Base-by-base conservation (phyloP, 306 rosid species). In the Quercus aquifolioides region DNA sequence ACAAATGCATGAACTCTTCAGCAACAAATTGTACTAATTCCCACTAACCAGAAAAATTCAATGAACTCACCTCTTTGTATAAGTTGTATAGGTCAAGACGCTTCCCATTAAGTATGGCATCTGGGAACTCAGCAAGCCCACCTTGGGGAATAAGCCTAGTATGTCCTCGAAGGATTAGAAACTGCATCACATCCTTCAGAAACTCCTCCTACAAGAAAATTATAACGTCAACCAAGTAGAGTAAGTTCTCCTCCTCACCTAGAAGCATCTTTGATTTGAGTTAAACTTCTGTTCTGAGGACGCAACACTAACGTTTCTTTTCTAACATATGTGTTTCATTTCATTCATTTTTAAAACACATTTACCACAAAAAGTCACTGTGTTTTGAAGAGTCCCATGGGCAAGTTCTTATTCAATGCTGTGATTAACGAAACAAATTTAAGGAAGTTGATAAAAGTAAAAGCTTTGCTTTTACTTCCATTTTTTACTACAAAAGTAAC, bases 41-140 rank as follows among this genome's bases (percentile, higher is more conserved):
- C 31, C 49, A 59, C 77, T 49, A 35, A 31, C 49, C 62, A 51
- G 25, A 43, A 54, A 74, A 78, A 38, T 60, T 57, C 69, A 33
- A 67, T 25, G 18, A 51, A 74, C 75, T 80, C 59, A 89, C 99
- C 98, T 96, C 99, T 86, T 93, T 96, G 81, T 96, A 96, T 86
- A 96, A 88, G 90, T 93, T 96, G 89, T 86, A 96, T 75, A 96
- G 97, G 85, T 96, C 99, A 81, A 96, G 98, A 58, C 99, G 97
- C 81, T 91, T 96, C 78, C 99, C 99, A 74, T 96, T 96, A 52
- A 96, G 99, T 84, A 96, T 90, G 79, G 99, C 99, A 82, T 96
- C 99, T 20, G 99, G 99, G 83, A 96, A 96, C 89, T 96, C 99
- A 1, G 84, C 52, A 76, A 93, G 69, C 77, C 99, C 99, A 73